Base-by-base conservation (phyloP, 2,329 filamentous ascomycete genomes). In the Fusarium sp. region DNA sequence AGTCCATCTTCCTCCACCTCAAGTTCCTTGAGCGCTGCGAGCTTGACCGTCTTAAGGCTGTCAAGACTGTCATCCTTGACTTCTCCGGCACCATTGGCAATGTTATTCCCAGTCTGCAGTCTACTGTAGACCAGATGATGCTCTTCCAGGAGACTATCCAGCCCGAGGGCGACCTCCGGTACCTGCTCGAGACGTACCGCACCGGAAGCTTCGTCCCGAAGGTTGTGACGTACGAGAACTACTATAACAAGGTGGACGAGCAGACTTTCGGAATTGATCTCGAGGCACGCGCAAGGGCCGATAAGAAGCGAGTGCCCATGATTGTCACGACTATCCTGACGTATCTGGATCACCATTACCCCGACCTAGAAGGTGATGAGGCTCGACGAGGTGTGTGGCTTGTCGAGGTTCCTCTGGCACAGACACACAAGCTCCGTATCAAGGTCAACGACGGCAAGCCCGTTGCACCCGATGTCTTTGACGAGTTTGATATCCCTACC, bases 141-240 rank as follows among this genome's bases (percentile, higher is more conserved):
- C 89, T 99, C 56, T 99, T 97, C 85, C 97, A 99, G 83, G 97
- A 99, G 87, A 98, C 97, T 1, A 94, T 99, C n/a, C 97, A 98
- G 83, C 97, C 97, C 7, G 82, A 92, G 57, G 94, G 94, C 43
- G 97, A 99, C 83, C 86, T 99, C 76, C 91, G 97, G 73, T 99
- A 98, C 82, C 89, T 99, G 70, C 88, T 99, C 54, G 97, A 99
- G 85, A 99, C 96, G 82, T 99, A 99, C 84, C 93, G 95, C 73
- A 99, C 97, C 8, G 97, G 97, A 73, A 94, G 92, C 75, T 99
- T 97, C 82, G 91, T 95, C 61, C 97, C 97, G 10, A 95, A 91
- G 79, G 96, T 98, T 32, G 92, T 95, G 56, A 93, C 95, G 5
- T 99, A 99, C 83, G 97, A 99, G 85, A 99, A 98, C 83, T 99